Base-by-base conservation (phyloP, 2,329 filamentous ascomycete species). In the Penicillium sp. region DNA sequence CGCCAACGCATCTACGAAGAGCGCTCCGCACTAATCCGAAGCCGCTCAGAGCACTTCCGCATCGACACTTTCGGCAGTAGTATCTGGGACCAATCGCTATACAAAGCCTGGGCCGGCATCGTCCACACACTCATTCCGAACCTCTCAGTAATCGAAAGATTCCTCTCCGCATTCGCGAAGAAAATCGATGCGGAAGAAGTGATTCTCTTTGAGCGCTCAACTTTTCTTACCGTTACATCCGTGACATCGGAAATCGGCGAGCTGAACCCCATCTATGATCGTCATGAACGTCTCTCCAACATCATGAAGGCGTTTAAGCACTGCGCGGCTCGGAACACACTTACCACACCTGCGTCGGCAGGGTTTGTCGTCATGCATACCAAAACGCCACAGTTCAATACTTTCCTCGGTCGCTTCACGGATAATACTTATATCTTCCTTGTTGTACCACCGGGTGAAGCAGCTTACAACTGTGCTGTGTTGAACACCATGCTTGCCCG, bases 291-390 rank as follows among this genome's bases (percentile, higher is more conserved):
- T 65, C 90, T 99, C 70, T 95, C 90, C 60, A 98, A 96, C 74
- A 97, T 99, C 70, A 90, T 99, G 77, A 99, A 99, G 79, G 93
- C 93, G 57, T 97, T 98, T 80, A 99, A 98, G 80, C 93, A 98
- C 78, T 86, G 75, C 56, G 74, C 75, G n/a, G 77, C 76, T 39
- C 67, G 74, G 27, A 79, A 77, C 58, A 79, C 76, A 19, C 75
- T 76, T 56, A 77, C 76, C 9, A 79, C 71, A 3, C 76, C 74
- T 4, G 73, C 70, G 13, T 75, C 72, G 1, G 77, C 74, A 31
- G 75, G 74, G 26, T 79, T 80, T 57, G 61, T 77, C 27, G 73
- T 78, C 52, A 78, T 79, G 75, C 76, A 79, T 56, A 77, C 78
- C 51, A 81, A 81, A 58, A 82, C 80, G 0, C 78, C 77, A n/a